Evolutionary conservation across 2,329 filamentous ascomycete genomes (phyloP).

Genomic region (Trichoderma guizhouense): DNA sequence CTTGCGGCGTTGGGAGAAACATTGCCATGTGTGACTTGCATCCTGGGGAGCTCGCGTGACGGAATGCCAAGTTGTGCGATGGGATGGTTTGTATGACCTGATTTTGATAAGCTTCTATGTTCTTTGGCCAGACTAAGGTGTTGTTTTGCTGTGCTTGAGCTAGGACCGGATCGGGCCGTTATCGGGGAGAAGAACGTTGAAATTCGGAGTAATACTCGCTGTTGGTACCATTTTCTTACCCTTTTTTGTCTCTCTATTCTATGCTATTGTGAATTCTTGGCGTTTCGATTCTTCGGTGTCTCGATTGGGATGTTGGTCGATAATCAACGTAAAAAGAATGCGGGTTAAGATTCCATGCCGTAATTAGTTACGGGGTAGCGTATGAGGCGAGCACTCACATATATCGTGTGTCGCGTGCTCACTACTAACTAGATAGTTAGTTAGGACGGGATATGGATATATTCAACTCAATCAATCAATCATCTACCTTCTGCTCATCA

Average conservation of each 20-base stretch:
- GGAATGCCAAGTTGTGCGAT: not conserved
- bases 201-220: no score
- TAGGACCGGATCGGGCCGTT: not conserved
- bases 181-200: not conserved
- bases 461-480: not conserved
- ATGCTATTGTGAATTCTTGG: not conserved
- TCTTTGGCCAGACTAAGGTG: not conserved
- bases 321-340: not conserved
- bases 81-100: not conserved
- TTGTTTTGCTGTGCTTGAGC: not conserved
- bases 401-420: not conserved
- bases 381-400: not conserved
- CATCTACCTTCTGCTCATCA: not conserved
- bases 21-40: not conserved
- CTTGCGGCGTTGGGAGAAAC: not conserved
- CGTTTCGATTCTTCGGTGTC: not conserved
- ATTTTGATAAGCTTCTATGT: not conserved
- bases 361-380: not conserved
- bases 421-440: not conserved
- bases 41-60: not conserved
- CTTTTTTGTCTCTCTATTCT: not conserved
- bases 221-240: not conserved
- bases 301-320: not conserved
- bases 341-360: not conserved
- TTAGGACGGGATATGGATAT: not conserved